Base-by-base conservation (phyloP, 2,329 filamentous ascomycete species). In the Calonectria hongkongensis region DNA sequence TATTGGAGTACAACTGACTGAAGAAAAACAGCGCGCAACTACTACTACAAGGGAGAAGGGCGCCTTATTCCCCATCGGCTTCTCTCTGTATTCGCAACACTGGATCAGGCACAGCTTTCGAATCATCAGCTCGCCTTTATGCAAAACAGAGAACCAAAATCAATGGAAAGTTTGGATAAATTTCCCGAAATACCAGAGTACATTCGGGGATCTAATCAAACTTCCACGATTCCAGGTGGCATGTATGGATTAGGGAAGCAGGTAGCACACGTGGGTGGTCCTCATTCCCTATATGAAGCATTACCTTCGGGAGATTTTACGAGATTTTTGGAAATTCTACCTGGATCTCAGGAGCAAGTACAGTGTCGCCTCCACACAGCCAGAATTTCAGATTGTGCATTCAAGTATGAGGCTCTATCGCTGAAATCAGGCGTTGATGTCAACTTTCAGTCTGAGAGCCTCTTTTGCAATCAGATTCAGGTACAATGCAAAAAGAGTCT, bases 371-470 rank as follows among this genome's bases (percentile, higher is more conserved):
- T 68, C 12, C 45, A 60, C 30, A 60, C 27, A 15, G 51, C 54
- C 16, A 33, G 18, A 12, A n/a, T 62, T 48, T 68, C 51, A 3
- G 66, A 68, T n/a, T 62, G 51, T 16, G 7, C 1, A 12, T 27
- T 65, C 41, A 58, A 48, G 62, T 66, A 66, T 25, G 68, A 70
- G 41, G 68, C 63, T n/a, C 50, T 70, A 16, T 48, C 28, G 9
- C 18, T 45, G n/a, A 27, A 66, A 39, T 13, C 18, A 4, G 63
- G 48, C 33, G 41, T 28, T 2, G 30, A 50, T 28, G 27, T 33
- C 10, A 18, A 47, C 2, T 2, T 43, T 28, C 36, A 33, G 16
- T 41, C 10, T 9, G 33, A 45, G 25, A 30, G 2, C 7, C 27
- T 69, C 3, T 54, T 41, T 7, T 69, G 47, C n/a, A 27, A 69